Evolutionary conservation across 768 basidiomycete genomes (phyloP).

Genomic region (Termitomyces sp.): DNA sequence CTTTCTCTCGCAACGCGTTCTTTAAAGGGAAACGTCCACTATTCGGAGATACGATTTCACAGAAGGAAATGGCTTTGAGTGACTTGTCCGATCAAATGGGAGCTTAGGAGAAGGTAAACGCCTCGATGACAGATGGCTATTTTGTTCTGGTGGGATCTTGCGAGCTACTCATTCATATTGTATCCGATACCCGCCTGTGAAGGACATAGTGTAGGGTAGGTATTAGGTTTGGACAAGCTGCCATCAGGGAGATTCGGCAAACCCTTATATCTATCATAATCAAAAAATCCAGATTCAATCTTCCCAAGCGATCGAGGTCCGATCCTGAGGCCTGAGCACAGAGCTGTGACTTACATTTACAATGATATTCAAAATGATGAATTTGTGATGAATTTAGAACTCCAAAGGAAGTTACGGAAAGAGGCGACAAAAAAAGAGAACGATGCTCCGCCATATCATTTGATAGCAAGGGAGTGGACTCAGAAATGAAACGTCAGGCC

Average conservation of each 20-base stretch:
- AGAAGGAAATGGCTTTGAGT: background rate
- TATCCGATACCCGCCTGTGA: background rate
- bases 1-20: background rate
- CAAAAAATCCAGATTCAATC: too few relatives aligned
- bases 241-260: background rate
- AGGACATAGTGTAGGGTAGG: background rate
- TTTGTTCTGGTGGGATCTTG: background rate
- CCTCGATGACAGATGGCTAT: background rate
- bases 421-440: too few relatives aligned
- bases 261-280: background rate
- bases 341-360: too few relatives aligned
- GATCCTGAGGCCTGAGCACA: too few relatives aligned
- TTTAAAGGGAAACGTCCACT: background rate
- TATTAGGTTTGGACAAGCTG: background rate
- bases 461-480: too few relatives aligned
- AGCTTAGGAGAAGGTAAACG: background rate
- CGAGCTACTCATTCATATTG: too few relatives aligned
- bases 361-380: too few relatives aligned
- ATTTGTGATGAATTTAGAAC: too few relatives aligned
- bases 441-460: too few relatives aligned
- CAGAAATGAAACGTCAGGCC: too few relatives aligned
- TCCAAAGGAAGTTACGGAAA: too few relatives aligned
- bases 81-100: background rate
- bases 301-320: background rate
- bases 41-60: background rate